These are phyloP conservation scores for Rhizopogon vesiculosus DNA, from an alignment of 768 basidiomycete genomes.

Conservation along the genomic window DNA sequence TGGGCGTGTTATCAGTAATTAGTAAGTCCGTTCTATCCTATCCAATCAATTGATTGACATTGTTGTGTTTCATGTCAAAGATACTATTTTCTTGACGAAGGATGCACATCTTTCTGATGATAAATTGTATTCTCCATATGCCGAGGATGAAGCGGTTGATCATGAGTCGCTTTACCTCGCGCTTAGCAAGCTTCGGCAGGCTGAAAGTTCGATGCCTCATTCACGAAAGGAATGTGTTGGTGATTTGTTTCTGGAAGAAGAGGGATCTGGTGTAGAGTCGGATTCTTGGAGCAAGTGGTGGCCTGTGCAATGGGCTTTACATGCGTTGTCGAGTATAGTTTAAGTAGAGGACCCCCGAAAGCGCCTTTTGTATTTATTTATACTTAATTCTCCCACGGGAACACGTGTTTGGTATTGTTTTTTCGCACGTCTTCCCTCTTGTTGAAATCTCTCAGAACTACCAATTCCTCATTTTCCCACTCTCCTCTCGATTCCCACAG, in stretches of 20 bases:
- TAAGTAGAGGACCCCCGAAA: not conserved
- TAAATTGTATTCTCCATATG: slow-evolving; percentile 31
- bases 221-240: slow-evolving; percentile 9
- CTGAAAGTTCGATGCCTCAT: slow-evolving; percentile 23
- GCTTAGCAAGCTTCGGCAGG: slow-evolving; percentile 27
- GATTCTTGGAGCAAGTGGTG: not conserved
- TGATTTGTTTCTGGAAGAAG: not conserved
- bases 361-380: slow-evolving; percentile 6
- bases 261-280: not conserved
- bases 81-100: not conserved
- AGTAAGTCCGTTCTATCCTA: slow-evolving; percentile 26
- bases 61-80: slow-evolving; percentile 2
- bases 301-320: not conserved
- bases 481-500: slow-evolving; percentile 42
- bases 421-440: slow-evolving; percentile 1
- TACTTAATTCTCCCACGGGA: slow-evolving; percentile 23
- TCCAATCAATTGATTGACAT: slow-evolving; percentile 7
- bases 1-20: slow-evolving; percentile 39
- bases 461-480: slow-evolving; percentile 38
- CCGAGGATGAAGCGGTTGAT: slow-evolving; percentile 31
- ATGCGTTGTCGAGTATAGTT: slow-evolving; percentile 1
- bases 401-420: slow-evolving; percentile 25
- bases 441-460: slow-evolving; percentile 2
- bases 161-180: slow-evolving; percentile 31
- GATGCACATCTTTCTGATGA: slow-evolving; percentile 3